A percentile compares a stretch with the other conserved stretches of the same genome.
phyloP scores from a whole-genome alignment of 305 asterid species.

The Rubia peregrina region DNA sequence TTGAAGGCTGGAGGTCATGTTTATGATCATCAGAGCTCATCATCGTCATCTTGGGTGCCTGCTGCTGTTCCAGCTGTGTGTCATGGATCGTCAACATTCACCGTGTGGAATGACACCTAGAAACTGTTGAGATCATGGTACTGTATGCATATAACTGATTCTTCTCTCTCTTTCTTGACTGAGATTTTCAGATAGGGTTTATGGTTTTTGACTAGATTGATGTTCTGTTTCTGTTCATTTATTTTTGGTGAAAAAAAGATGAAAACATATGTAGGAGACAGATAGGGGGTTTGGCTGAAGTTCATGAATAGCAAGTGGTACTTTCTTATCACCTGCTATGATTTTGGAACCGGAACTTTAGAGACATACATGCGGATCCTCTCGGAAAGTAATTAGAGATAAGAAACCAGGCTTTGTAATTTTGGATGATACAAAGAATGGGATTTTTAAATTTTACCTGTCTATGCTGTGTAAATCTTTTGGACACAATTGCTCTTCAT shows the following conservation, averaged over 20 bases:
- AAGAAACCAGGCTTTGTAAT: conserved; percentile 37
- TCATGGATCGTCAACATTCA: conserved; percentile 42
- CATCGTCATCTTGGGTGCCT: conserved; percentile 41
- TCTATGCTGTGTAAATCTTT: background rate
- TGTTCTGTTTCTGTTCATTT: conserved; percentile 3
- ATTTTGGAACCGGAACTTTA: conserved; percentile 67
- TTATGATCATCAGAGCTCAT: conserved; percentile 30
- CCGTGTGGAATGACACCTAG: conserved; percentile 44
- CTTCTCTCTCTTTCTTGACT: conserved; percentile 15
- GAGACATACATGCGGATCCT: conserved; percentile 10
- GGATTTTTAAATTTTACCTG: conserved; percentile 14
- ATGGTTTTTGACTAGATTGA: background rate
- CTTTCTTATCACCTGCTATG: conserved; percentile 26
- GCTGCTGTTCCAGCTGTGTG: conserved; percentile 38
- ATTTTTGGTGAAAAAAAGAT: background rate
- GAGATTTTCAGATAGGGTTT: conserved; percentile 14
- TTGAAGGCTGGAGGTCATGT: conserved; percentile 15
- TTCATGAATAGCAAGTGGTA: conserved; percentile 32
- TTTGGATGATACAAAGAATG: conserved; percentile 33
- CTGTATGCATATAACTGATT: conserved; percentile 40
- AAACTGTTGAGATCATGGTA: background rate
- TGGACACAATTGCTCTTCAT: background rate
- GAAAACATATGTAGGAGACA: background rate
- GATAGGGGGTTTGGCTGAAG: conserved; percentile 26
- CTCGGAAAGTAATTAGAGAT: conserved; percentile 24